phyloP scores from a whole-genome alignment of 2,329 filamentous ascomycete genomes.

The Cercospora canescens region DNA sequence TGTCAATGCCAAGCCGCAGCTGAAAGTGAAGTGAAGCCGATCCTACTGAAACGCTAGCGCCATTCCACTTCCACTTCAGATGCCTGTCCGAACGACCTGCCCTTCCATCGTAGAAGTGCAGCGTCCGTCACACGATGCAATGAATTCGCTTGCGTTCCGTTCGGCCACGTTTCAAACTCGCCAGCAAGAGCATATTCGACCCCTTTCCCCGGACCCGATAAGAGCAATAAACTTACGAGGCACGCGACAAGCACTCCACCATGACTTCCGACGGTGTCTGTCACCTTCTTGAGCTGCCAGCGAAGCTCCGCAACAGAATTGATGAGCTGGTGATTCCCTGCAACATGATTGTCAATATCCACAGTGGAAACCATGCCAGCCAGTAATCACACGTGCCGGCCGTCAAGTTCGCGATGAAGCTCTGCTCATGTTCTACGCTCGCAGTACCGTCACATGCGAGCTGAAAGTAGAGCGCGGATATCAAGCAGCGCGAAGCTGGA shows the following conservation, averaged over 20 bases:
- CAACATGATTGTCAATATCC: background rate
- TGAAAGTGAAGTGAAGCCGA: slow-evolving; percentile 4
- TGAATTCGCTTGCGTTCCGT: background rate
- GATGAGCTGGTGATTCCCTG: background rate
- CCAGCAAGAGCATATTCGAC: background rate
- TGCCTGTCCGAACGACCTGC: background rate
- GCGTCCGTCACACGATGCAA: background rate
- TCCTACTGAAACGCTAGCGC: slow-evolving; percentile 1
- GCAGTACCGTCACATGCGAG: background rate
- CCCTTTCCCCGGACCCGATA: background rate
- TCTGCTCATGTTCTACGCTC: background rate
- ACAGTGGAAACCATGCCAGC: background rate
- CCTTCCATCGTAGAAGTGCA: background rate
- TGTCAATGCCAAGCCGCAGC: background rate
- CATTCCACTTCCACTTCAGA: background rate
- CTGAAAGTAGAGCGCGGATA: background rate
- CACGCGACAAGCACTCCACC: background rate
- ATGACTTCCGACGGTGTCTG: background rate
- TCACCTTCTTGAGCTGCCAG: background rate
- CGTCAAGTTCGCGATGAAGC: background rate
- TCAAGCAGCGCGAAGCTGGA: background rate
- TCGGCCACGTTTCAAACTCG: background rate
- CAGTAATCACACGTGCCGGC: background rate
- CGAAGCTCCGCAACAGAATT: background rate
- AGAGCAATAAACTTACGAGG: background rate